phyloP scores from a whole-genome alignment of 106 monocot genomes.

The Hemerocallis citrina region DNA sequence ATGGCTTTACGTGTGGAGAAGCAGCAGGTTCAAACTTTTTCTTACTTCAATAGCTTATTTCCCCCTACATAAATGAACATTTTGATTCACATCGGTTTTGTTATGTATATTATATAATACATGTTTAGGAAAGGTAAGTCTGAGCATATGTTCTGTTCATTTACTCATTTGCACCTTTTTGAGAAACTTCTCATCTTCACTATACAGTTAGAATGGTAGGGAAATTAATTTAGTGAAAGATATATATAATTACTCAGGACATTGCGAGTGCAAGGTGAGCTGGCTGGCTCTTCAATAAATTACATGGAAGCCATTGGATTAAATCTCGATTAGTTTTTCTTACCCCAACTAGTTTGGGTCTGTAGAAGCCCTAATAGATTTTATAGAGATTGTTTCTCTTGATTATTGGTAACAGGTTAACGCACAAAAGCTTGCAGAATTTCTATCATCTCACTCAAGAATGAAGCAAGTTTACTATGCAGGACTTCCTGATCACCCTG shows the following conservation, averaged over 20 bases:
- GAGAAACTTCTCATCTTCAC: no score
- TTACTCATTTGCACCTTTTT: background rate
- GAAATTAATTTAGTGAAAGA: no score
- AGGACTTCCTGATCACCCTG: constrained; percentile 84
- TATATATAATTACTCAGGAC: no score
- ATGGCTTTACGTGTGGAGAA: constrained; percentile 95
- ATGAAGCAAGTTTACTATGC: constrained; percentile 92
- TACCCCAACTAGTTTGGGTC: no score
- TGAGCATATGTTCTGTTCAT: background rate
- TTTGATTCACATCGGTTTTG: background rate
- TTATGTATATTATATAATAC: background rate
- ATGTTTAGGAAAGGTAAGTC: background rate
- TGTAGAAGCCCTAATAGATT: no score
- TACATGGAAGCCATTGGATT: background rate
- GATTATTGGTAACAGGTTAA: constrained; percentile 46
- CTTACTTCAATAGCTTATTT: background rate
- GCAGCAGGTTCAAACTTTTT: constrained; percentile 59
- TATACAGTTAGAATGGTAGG: no score
- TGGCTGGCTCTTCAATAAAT: no score
- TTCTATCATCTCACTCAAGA: constrained; percentile 78
- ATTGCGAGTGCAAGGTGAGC: no score
- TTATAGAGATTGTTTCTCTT: background rate
- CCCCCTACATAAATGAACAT: background rate
- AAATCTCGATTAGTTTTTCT: background rate
- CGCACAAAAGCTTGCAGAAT: constrained; percentile 94